Conservation (phyloP, 257 asterid species). For the Primulina eburnea region DNA sequence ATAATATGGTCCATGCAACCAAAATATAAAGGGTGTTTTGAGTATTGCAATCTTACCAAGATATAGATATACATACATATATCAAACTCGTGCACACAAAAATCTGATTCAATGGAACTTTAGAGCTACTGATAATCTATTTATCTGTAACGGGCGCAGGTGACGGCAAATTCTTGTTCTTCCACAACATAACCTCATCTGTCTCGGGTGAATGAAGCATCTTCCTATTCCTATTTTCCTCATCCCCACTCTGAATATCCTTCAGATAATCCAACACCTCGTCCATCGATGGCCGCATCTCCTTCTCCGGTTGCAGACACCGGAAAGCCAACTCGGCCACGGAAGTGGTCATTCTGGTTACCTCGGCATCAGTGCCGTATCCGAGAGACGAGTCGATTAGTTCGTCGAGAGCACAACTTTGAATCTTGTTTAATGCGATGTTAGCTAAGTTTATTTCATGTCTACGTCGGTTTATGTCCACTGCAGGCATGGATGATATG, state of each 20-base stretch:
- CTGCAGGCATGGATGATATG: constrained; percentile 76
- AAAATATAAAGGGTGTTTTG: constrained; percentile 1
- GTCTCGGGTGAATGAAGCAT: constrained; percentile 34
- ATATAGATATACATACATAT: background rate
- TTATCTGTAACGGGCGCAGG: constrained; percentile 46
- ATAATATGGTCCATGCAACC: background rate
- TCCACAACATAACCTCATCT: constrained; percentile 36
- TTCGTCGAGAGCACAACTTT: constrained; percentile 58
- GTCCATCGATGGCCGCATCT: constrained; percentile 71
- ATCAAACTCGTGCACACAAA: background rate
- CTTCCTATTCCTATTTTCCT: constrained; percentile 14
- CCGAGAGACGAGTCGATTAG: constrained; percentile 59
- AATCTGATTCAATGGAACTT: constrained; percentile 34
- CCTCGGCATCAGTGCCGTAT: constrained; percentile 43
- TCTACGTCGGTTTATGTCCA: constrained; percentile 58
- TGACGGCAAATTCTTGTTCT: constrained; percentile 32
- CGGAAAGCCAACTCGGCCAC: constrained; percentile 76
- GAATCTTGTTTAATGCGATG: constrained; percentile 57
- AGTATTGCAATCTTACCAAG: constrained; percentile 14
- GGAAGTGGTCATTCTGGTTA: constrained; percentile 57
- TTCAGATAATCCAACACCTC: constrained; percentile 46
- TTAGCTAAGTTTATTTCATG: constrained; percentile 71
- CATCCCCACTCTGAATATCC: constrained; percentile 36
- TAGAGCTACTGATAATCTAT: constrained; percentile 40
- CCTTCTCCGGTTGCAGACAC: constrained; percentile 66